Percentiles rank a stretch among this genome's conserved stretches.
Conservation (phyloP, 73 alveolate genomes). For the Paramecium sonneborni region DNA sequence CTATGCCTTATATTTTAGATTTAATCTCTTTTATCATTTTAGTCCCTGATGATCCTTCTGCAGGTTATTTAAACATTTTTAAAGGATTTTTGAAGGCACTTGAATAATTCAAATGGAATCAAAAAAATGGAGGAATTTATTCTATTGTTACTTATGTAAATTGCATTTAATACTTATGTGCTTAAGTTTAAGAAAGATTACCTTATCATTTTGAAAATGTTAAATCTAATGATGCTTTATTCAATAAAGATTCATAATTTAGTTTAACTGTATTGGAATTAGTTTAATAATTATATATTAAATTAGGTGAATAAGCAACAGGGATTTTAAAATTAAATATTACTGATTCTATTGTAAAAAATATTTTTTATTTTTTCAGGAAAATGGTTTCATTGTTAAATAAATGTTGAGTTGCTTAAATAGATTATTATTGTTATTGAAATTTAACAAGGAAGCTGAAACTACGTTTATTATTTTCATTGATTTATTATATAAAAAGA, state of each 20-base stretch:
- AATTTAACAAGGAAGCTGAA: conserved; percentile 28
- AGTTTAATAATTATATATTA: conserved; percentile 34
- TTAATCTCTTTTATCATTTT: conserved; percentile 52
- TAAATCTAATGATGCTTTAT: conserved; percentile 59
- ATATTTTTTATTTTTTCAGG: neutral
- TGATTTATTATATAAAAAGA: neutral
- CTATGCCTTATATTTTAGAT: neutral
- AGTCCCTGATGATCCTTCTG: conserved; percentile 65
- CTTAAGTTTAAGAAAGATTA: conserved; percentile 47
- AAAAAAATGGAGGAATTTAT: conserved; percentile 57
- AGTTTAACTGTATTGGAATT: conserved; percentile 45
- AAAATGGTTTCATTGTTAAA: conserved; percentile 41
- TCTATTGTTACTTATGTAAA: neutral
- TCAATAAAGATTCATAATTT: conserved; percentile 46
- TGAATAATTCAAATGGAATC: conserved; percentile 31
- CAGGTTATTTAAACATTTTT: conserved; percentile 30
- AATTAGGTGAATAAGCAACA: conserved; percentile 23
- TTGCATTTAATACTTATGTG: conserved; percentile 54
- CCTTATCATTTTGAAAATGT: conserved; percentile 67
- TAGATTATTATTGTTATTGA: conserved; percentile 34
- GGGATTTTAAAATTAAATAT: neutral
- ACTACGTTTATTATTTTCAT: neutral
- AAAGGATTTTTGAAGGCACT: conserved; percentile 46
- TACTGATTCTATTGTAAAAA: conserved; percentile 40
- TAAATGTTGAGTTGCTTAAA: conserved; percentile 24